phyloP scores from a whole-genome alignment of 2,329 filamentous ascomycete genomes.

The Acrodontium crateriforme region DNA sequence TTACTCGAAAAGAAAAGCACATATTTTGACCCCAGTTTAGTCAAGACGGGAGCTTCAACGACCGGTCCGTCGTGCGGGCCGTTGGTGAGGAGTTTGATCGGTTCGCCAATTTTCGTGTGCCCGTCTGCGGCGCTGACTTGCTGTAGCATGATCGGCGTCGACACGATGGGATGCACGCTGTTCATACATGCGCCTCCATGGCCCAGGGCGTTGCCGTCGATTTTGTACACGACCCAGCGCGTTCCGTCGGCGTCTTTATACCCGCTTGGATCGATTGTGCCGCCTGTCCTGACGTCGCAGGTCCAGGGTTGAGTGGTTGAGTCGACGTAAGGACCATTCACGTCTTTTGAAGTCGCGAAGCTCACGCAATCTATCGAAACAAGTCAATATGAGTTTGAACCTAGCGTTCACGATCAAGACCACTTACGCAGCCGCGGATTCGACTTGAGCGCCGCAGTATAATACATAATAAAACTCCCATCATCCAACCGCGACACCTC shows the following conservation, averaged over 20 bases:
- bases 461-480: constrained; percentile 18
- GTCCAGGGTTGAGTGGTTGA: constrained; percentile 13
- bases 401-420: no score
- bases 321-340: constrained; percentile 18
- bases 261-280: constrained; percentile 17
- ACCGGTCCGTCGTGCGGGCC: constrained; percentile 16
- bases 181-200: constrained; percentile 17
- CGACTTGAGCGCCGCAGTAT: constrained; percentile 8
- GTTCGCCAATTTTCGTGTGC: constrained; percentile 10
- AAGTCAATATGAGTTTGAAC: neutral
- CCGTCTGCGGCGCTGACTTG: constrained; percentile 13
- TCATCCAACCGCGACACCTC: constrained; percentile 36
- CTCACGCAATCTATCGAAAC: constrained; percentile 18
- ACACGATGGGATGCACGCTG: constrained; percentile 10
- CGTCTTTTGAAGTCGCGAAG: constrained; percentile 11
- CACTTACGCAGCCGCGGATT: constrained; percentile 2
- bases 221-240: constrained; percentile 17
- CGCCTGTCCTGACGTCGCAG: constrained; percentile 13
- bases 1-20: constrained; percentile 19
- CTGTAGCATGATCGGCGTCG: constrained; percentile 19
- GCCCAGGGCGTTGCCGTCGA: constrained; percentile 18
- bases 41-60: constrained; percentile 20
- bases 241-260: constrained; percentile 11
- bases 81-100: constrained; percentile 15
- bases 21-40: constrained; percentile 16